These are phyloP conservation scores for Thecaphora frezii DNA, from an alignment of 1,284 basidiomycete species.

Conservation along the genomic window DNA sequence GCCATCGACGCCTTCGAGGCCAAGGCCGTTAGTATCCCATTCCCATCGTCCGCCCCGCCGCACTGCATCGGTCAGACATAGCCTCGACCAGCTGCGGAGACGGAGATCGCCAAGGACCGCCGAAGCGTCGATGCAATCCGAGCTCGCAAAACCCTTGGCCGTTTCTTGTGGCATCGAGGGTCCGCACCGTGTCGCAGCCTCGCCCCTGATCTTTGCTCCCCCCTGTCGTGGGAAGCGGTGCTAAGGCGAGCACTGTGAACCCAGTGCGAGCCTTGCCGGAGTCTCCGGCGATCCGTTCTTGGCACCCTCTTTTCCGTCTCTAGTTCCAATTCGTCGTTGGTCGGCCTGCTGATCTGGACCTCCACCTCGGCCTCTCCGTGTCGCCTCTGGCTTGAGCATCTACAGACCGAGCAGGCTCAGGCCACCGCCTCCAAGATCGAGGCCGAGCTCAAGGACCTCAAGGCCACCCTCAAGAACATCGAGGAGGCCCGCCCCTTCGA, in stretches of 20 bases:
- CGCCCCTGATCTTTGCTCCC: too few relatives aligned
- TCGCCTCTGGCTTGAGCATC: not conserved
- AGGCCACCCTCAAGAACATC: conserved; percentile 93
- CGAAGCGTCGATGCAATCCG: too few relatives aligned
- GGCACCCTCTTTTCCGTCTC: too few relatives aligned
- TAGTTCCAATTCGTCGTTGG: too few relatives aligned
- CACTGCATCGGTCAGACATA: not conserved
- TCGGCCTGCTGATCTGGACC: too few relatives aligned
- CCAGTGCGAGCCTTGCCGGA: too few relatives aligned
- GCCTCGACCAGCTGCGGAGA: conserved; percentile 1
- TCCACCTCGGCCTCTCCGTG: not conserved
- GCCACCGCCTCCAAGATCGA: conserved; percentile 90
- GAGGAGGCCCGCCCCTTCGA: conserved; percentile 96
- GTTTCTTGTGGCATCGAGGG: too few relatives aligned
- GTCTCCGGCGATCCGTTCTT: too few relatives aligned
- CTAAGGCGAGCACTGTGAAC: too few relatives aligned
- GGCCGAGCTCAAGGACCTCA: conserved; percentile 85
- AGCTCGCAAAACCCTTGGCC: too few relatives aligned
- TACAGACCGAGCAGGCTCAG: conserved; percentile 71
- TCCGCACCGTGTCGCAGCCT: too few relatives aligned
- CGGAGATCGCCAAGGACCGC: not conserved
- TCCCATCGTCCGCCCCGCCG: not conserved
- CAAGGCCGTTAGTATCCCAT: conserved; percentile 74
- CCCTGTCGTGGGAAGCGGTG: too few relatives aligned
- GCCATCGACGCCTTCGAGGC: conserved; percentile 95